Conservation (phyloP, 2,329 filamentous ascomycete species). For the Penicillium crustosum region DNA sequence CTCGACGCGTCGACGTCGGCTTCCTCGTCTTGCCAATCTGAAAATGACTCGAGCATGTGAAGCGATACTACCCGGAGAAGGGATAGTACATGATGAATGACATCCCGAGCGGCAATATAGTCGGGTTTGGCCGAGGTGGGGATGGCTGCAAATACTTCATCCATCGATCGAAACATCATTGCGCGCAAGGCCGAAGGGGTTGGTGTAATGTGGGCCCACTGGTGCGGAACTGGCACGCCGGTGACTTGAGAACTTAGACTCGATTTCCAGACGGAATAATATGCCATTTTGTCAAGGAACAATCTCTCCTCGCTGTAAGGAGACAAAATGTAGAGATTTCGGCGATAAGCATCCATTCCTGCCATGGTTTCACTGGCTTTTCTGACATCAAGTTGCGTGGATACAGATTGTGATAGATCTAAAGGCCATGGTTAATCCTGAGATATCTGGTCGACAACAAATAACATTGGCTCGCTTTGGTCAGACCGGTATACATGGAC, state of each 20-base stretch:
- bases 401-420: neutral
- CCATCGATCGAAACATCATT: constrained; percentile 1
- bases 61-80: neutral
- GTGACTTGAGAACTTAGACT: neutral
- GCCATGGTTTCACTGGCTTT: neutral
- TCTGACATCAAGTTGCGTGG: neutral
- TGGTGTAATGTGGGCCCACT: neutral
- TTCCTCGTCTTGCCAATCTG: neutral
- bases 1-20: neutral
- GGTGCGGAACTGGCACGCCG: neutral
- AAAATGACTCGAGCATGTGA: neutral
- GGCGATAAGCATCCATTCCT: constrained; percentile 1
- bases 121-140: neutral
- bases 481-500: neutral
- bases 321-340: constrained; percentile 1
- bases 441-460: neutral
- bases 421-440: neutral
- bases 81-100: neutral
- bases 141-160: neutral
- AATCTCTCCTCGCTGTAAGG: constrained; percentile 3
- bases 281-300: constrained; percentile 5
- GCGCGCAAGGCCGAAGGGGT: neutral
- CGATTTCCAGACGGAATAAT: constrained; percentile 2
- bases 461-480: neutral
- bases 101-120: constrained; percentile 1